phyloP scores from a whole-genome alignment of 2,329 filamentous ascomycete genomes.

The Sporothrix pallida region DNA sequence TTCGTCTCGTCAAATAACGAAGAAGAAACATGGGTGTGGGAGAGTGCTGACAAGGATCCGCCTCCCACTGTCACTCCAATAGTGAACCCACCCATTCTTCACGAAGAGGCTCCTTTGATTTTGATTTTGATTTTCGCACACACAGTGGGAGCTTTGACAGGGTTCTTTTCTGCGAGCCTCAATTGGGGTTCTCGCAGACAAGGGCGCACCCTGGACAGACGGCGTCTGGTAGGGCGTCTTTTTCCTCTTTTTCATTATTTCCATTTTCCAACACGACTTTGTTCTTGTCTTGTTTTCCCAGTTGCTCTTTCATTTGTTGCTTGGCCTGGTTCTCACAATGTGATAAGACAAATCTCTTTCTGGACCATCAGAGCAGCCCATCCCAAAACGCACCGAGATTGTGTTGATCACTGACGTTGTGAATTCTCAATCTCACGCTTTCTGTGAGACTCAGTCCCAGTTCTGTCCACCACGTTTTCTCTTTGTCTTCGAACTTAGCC shows the following conservation, averaged over 20 bases:
- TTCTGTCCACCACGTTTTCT: background rate
- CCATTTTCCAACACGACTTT: background rate
- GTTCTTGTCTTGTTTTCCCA: background rate
- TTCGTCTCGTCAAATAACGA: too few relatives aligned
- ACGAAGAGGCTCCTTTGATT: slow-evolving; percentile 15
- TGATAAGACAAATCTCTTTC: too few relatives aligned
- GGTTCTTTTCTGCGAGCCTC: background rate
- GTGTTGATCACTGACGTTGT: background rate
- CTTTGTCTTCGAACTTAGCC: background rate
- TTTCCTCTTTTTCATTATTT: background rate
- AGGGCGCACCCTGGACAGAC: background rate
- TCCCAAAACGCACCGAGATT: background rate
- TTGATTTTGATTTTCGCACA: slow-evolving; percentile 5
- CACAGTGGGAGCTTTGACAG: background rate
- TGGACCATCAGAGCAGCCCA: background rate
- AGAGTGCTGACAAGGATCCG: background rate
- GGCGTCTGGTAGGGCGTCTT: background rate
- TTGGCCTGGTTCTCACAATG: too few relatives aligned
- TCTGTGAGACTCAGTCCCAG: background rate
- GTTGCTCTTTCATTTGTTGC: background rate
- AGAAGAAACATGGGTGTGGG: background rate
- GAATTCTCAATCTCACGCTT: background rate
- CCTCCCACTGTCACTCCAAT: background rate
- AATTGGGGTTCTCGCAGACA: background rate
- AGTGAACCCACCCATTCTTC: background rate